A percentile compares a stretch with the other conserved stretches of the same genome.
Conservation (phyloP, 257 asterid genomes). For the Linaria vulgaris region DNA sequence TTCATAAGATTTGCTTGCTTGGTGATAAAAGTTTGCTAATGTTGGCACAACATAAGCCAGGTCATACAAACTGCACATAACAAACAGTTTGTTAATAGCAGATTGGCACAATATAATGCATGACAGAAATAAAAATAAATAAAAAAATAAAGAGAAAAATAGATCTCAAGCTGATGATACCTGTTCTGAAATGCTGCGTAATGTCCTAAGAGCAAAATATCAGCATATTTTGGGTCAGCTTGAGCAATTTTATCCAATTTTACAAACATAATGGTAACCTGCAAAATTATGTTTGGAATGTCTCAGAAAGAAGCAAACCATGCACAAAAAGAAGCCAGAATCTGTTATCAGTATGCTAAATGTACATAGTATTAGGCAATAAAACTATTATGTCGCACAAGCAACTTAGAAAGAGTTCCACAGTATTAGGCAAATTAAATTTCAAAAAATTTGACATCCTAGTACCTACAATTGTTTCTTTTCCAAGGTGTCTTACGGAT, state of each 20-base stretch:
- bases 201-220: conserved; percentile 84
- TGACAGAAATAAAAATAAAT: neutral
- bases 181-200: conserved; percentile 98
- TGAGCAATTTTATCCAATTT: conserved; percentile 94
- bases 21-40: conserved; percentile 94
- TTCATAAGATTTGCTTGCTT: conserved; percentile 97
- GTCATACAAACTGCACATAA: conserved; percentile 78
- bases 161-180: conserved; percentile 38
- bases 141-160: conserved; percentile 1
- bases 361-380: conserved; percentile 7
- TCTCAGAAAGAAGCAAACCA: conserved; percentile 17
- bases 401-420: no score
- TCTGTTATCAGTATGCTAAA: conserved; percentile 8
- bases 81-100: conserved; percentile 17
- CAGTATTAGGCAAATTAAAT: no score
- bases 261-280: conserved; percentile 96
- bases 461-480: no score
- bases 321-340: conserved; percentile 15
- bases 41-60: conserved; percentile 96
- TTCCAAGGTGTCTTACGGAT: no score
- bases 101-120: conserved; percentile 9
- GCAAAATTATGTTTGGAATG: conserved; percentile 36
- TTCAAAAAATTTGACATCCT: no score
- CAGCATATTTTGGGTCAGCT: conserved; percentile 76
- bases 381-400: neutral